Evolutionary conservation across 257 asterid genomes (phyloP).

Genomic region (Voacanga thouarsii): DNA sequence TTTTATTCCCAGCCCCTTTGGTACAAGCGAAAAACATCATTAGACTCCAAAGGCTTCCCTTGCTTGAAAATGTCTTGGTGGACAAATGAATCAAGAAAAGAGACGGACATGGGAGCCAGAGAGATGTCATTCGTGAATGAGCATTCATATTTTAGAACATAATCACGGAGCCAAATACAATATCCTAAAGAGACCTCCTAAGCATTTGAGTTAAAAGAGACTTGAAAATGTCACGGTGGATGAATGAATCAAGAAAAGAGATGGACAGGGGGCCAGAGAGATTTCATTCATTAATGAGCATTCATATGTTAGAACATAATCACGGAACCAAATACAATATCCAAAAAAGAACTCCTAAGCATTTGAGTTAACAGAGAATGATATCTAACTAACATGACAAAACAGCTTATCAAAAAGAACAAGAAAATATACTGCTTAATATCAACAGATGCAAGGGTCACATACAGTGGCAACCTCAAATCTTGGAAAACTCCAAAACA

Average conservation of each 20-base stretch:
- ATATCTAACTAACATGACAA: neutral
- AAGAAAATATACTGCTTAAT: neutral
- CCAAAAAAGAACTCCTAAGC: neutral
- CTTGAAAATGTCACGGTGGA: neutral
- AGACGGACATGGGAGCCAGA: no score
- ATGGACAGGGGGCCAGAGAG: neutral
- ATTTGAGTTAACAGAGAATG: neutral
- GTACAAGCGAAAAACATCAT: neutral
- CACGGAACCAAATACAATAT: neutral
- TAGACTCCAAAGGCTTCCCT: neutral
- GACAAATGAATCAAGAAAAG: neutral
- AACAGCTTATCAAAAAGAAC: neutral
- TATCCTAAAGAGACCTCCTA: neutral
- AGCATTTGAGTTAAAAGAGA: neutral
- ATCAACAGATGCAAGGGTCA: conserved; percentile 5
- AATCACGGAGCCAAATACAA: neutral
- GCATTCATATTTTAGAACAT: neutral
- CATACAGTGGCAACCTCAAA: neutral
- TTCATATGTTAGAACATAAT: neutral
- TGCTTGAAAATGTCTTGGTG: neutral
- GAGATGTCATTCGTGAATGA: neutral
- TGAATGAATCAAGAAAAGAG: neutral
- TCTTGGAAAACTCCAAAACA: neutral
- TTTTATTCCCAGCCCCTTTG: neutral
- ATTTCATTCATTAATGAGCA: neutral